These are phyloP conservation scores for Globisporangium iwayamae DNA, from an alignment of 352 stramenopile species.

Conservation along the genomic window DNA sequence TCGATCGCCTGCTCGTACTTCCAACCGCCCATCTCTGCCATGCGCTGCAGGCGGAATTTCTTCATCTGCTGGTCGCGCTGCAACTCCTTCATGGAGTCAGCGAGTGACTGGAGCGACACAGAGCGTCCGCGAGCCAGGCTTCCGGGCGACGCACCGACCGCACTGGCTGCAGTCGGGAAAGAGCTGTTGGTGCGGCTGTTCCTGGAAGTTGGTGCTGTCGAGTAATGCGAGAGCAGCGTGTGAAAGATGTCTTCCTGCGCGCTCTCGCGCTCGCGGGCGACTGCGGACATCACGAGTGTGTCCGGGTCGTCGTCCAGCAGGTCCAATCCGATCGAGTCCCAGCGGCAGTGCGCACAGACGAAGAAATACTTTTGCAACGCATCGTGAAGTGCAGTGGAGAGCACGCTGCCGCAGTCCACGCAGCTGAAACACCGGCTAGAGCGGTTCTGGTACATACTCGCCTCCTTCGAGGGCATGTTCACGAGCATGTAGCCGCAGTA, in stretches of 20 bases:
- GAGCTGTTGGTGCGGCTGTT: slow-evolving; percentile 14
- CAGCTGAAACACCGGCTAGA: slow-evolving; percentile 84
- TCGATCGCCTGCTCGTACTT: slow-evolving; percentile 60
- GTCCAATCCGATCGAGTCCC: slow-evolving; percentile 70
- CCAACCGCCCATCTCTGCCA: slow-evolving; percentile 72
- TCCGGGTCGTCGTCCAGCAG: slow-evolving; percentile 80
- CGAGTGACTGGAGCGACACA: slow-evolving; percentile 44
- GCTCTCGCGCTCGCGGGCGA: slow-evolving; percentile 70
- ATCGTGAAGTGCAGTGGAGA: slow-evolving; percentile 74
- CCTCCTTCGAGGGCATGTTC: slow-evolving; percentile 87
- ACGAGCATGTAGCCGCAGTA: slow-evolving; percentile 84
- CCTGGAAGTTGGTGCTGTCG: slow-evolving; percentile 18
- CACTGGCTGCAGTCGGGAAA: slow-evolving; percentile 1
- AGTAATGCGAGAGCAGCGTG: slow-evolving; percentile 57
- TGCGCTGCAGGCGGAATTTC: slow-evolving; percentile 60
- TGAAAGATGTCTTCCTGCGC: slow-evolving; percentile 76
- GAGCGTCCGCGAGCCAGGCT: slow-evolving; percentile 11
- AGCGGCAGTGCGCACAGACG: slow-evolving; percentile 79
- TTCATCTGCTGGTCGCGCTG: slow-evolving; percentile 85
- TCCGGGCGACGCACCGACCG: neutral
- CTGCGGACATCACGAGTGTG: slow-evolving; percentile 74
- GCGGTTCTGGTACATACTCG: slow-evolving; percentile 84
- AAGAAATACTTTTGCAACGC: slow-evolving; percentile 66
- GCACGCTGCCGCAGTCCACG: slow-evolving; percentile 49
- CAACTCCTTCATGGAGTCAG: slow-evolving; percentile 71